Evolutionary conservation across 805 yeast genomes (phyloP).

Genomic region (Schwanniomyces polymorphus): DNA sequence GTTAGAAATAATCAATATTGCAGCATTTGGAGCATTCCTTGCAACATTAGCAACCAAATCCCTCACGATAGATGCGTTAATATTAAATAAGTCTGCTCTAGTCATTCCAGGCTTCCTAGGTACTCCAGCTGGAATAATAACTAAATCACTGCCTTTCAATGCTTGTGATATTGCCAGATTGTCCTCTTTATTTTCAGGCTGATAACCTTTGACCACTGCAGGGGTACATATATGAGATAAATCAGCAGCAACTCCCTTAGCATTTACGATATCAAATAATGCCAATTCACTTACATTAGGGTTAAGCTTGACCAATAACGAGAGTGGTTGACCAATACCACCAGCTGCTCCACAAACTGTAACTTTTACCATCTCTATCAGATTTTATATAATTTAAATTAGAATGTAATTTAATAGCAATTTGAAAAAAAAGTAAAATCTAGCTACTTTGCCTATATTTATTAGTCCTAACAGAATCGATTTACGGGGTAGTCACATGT

Average conservation of each 20-base stretch:
- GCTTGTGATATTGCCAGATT: slow-evolving; percentile 35
- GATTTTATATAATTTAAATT: neutral
- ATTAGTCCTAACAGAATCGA: neutral
- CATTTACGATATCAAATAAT: slow-evolving; percentile 45
- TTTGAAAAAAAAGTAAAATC: neutral
- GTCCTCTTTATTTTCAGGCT: slow-evolving; percentile 40
- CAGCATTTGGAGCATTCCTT: slow-evolving; percentile 38
- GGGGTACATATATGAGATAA: slow-evolving; percentile 42
- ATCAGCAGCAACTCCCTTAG: slow-evolving; percentile 48
- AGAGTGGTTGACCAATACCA: slow-evolving; percentile 49
- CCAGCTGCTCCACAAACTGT: slow-evolving; percentile 52
- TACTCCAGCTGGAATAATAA: slow-evolving; percentile 48
- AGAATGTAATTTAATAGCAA: neutral
- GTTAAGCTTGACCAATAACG: slow-evolving; percentile 42
- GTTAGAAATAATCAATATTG: slow-evolving; percentile 46
- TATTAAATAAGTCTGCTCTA: slow-evolving; percentile 46
- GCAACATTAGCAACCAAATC: slow-evolving; percentile 43
- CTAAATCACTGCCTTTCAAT: slow-evolving; percentile 38
- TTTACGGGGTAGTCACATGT: slow-evolving; percentile 2
- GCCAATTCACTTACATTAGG: slow-evolving; percentile 38
- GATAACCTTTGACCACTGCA: slow-evolving; percentile 40
- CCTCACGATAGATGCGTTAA: slow-evolving; percentile 45
- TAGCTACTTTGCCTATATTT: neutral
- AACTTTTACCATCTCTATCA: slow-evolving; percentile 37
- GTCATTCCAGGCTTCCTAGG: slow-evolving; percentile 53